Conservation (phyloP, 805 yeast genomes). For the Candida suzukii region DNA sequence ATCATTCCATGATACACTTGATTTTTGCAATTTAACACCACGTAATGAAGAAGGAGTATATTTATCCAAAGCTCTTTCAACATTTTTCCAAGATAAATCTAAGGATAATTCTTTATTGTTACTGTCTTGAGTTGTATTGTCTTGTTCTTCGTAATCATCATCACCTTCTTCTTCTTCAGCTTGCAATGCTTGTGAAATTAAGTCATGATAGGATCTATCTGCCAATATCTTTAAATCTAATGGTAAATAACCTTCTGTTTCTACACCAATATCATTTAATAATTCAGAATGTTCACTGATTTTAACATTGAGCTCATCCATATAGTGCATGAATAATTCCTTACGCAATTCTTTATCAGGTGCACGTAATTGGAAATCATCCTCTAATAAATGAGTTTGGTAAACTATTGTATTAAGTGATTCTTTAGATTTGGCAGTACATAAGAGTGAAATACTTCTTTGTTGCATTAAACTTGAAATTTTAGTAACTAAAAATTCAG, state of each 20-base stretch:
- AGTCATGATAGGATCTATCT: conserved; percentile 61
- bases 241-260: conserved; percentile 87
- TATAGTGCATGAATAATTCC: conserved; percentile 29
- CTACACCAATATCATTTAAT: conserved; percentile 48
- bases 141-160: background rate
- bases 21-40: conserved; percentile 80
- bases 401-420: conserved; percentile 53
- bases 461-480: conserved; percentile 36
- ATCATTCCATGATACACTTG: conserved; percentile 71
- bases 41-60: conserved; percentile 77
- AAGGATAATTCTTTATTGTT: background rate
- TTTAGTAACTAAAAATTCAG: conserved; percentile 47
- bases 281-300: conserved; percentile 35
- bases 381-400: conserved; percentile 66
- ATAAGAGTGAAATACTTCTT: conserved; percentile 48
- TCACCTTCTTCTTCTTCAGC: background rate
- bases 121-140: background rate
- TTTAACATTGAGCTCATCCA: conserved; percentile 16
- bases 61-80: conserved; percentile 53
- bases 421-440: conserved; percentile 60
- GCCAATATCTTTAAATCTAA: conserved; percentile 66
- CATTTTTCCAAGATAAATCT: conserved; percentile 26
- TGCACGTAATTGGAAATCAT: conserved; percentile 49
- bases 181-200: conserved; percentile 10
- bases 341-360: conserved; percentile 63